phyloP scores from a whole-genome alignment of 257 asterid species.

The Solanum arcanum region DNA sequence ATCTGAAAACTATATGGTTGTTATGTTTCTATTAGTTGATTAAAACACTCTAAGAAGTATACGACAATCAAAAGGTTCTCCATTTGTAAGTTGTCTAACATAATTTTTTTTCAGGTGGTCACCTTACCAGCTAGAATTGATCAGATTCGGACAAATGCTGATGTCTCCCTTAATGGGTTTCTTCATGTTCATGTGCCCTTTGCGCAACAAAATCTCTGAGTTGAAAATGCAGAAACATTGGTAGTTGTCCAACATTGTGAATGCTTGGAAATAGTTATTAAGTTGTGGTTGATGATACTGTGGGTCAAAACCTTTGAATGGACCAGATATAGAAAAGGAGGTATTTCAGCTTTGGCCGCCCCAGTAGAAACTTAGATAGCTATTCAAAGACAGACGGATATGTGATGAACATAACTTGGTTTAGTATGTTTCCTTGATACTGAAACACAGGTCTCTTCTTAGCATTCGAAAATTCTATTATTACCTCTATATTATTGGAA shows the following conservation, averaged over 20 bases:
- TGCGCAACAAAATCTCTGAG: slow-evolving; percentile 27
- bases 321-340: not conserved
- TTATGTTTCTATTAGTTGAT: not conserved
- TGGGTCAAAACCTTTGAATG: not conserved
- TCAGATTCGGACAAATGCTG: slow-evolving; percentile 67
- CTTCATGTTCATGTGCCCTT: slow-evolving; percentile 71
- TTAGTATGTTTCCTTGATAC: not conserved
- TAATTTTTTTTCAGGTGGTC: slow-evolving; percentile 30
- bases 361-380: not conserved
- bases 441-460: not conserved
- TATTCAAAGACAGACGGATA: too few species aligned
- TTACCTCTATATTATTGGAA: too few species aligned
- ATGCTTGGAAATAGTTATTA: not conserved
- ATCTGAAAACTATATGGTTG: not conserved
- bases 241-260: not conserved
- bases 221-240: not conserved
- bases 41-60: not conserved
- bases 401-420: too few species aligned
- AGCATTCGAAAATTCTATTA: too few species aligned
- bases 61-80: not conserved
- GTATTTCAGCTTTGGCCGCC: not conserved
- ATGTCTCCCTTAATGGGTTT: slow-evolving; percentile 69
- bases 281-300: not conserved
- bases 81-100: not conserved
- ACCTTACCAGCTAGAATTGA: slow-evolving; percentile 63